Evolutionary conservation across 2,329 filamentous ascomycete species (phyloP).

Genomic region (Diaporthe nobilis): DNA sequence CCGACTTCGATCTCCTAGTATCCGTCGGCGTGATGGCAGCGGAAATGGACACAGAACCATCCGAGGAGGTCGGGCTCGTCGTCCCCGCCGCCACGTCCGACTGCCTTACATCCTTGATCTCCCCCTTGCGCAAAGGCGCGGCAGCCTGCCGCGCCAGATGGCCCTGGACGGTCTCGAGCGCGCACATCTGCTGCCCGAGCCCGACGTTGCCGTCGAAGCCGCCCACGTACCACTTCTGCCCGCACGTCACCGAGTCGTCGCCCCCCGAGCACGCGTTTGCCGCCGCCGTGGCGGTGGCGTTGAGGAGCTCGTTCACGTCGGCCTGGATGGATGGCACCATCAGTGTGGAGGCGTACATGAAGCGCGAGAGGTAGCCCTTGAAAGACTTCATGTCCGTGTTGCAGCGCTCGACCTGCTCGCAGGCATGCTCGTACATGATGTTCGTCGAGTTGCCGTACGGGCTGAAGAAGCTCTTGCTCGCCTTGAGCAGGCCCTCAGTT

Average conservation of each 20-base stretch:
- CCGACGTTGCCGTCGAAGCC: constrained; percentile 69
- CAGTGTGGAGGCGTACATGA: constrained; percentile 71
- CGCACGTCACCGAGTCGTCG: constrained; percentile 66
- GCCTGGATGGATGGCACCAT: constrained; percentile 68
- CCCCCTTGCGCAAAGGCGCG: constrained; percentile 61
- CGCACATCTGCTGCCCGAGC: constrained; percentile 76
- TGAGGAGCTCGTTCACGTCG: constrained; percentile 63
- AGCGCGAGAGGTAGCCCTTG: constrained; percentile 77
- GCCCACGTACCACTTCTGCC: constrained; percentile 73
- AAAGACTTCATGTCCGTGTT: constrained; percentile 76
- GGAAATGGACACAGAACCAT: not conserved
- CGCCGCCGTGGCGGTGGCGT: constrained; percentile 68
- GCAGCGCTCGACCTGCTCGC: constrained; percentile 71
- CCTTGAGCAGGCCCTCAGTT: constrained; percentile 65
- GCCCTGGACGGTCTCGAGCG: constrained; percentile 74
- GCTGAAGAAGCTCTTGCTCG: constrained; percentile 67
- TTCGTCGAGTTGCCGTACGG: constrained; percentile 66
- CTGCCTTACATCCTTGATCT: constrained; percentile 62
- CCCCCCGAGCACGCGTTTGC: constrained; percentile 70
- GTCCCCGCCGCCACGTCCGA: constrained; percentile 35
- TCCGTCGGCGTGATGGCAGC: constrained; percentile 33
- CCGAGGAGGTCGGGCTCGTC: not conserved
- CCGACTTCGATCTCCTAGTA: constrained; percentile 40
- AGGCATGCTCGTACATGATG: constrained; percentile 77
- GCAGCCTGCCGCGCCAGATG: constrained; percentile 61